A percentile compares a stretch with the other conserved stretches of the same genome.
These are phyloP conservation scores for Trichophyton equinum DNA, from an alignment of 2,329 filamentous ascomycete genomes.

Conservation along the genomic window DNA sequence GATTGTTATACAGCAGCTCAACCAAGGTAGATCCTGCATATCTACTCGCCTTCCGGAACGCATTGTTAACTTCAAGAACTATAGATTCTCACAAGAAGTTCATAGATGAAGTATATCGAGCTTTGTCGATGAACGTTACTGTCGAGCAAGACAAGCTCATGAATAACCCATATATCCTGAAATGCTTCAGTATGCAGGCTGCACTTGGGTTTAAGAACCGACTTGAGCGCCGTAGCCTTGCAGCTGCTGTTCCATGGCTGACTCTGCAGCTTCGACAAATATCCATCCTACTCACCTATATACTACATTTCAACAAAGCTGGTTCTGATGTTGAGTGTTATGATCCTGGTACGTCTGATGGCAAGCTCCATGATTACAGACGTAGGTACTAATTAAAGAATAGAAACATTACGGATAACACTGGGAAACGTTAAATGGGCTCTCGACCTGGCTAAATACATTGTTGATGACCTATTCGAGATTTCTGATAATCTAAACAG, in stretches of 20 bases:
- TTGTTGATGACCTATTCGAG: constrained; percentile 42
- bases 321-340: constrained; percentile 34
- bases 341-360: constrained; percentile 43
- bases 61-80: neutral
- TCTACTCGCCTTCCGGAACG: neutral
- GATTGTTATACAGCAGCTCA: constrained; percentile 43
- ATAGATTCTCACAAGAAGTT: constrained; percentile 50
- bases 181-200: constrained; percentile 66
- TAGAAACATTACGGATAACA: constrained; percentile 60
- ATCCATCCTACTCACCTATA: constrained; percentile 48
- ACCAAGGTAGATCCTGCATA: constrained; percentile 19
- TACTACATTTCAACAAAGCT: constrained; percentile 51
- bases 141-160: constrained; percentile 65
- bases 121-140: constrained; percentile 59
- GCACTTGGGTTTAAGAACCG: constrained; percentile 62
- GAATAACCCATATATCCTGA: constrained; percentile 58
- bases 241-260: constrained; percentile 62
- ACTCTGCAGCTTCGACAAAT: constrained; percentile 62
- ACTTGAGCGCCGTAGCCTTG: constrained; percentile 48
- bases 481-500: constrained; percentile 31
- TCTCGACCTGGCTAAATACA: constrained; percentile 49
- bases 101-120: constrained; percentile 54
- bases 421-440: constrained; percentile 69
- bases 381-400: neutral
- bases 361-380: neutral